Evolutionary conservation across 2,329 filamentous ascomycete genomes (phyloP), one percentile per base, ranked within the genome.

Genomic region (Ilyonectria robusta): DNA sequence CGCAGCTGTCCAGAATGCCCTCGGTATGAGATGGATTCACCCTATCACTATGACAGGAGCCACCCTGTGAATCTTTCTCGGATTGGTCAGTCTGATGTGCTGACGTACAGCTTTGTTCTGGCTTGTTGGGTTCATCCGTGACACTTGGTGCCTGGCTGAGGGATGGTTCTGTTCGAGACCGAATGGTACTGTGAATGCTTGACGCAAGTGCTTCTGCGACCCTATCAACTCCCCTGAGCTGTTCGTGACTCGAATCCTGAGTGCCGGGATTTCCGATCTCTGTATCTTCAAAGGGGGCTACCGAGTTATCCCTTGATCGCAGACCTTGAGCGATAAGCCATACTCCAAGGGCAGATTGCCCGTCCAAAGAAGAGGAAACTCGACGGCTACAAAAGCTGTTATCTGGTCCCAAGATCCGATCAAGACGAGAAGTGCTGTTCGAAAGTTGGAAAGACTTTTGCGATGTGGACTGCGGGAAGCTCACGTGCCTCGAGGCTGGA

Each of bases 321-420:
- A 81, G 65, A 8, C 74, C 70, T 62, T 82, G 80, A 8, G 79
- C 75, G 37, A 78, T 78, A n/a, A 82, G 76, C 80, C 80, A 82
- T 23, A 81, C 73, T 6, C 77, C 75, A 56, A 82, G 73, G 8
- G 76, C 72, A n/a, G 80, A 80, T 51, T 79, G 77, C 13, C 76
- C 76, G 42, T 81, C 80, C 62, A 69, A 73, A 1, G 75, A 73
- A 37, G 78, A 77, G 7, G 79, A 78, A 37, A 72, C 74, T 33
- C 73, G 74, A 2, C 73, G 74, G 48, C 75, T 77, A 29, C 73
- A 74, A 55, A 80, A 79, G 17, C 78, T 76, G 37, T 72, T 75
- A 15, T 71, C 68, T 33, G 68, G 73, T 8, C 65, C 71, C 54
- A 76, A 19, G 50, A 74, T 70, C n/a, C 67, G 64, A 57, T 69